These are phyloP conservation scores for Mariannaea sp. DNA, from an alignment of 2,329 filamentous ascomycete genomes.

Conservation along the genomic window DNA sequence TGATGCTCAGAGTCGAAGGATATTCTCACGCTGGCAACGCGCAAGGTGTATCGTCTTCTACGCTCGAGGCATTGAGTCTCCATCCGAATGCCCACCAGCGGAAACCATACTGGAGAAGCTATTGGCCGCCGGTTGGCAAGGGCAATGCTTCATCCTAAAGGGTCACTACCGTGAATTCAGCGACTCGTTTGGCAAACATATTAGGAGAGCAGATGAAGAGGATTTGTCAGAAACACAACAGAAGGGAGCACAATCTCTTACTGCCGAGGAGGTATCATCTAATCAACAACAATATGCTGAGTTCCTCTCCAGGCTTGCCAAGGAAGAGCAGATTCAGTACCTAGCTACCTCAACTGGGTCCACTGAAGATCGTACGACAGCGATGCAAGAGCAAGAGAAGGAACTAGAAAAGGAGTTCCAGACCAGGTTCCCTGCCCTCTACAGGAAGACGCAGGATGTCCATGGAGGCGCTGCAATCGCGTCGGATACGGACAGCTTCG, in stretches of 20 bases:
- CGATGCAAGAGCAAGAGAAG: conserved; percentile 52
- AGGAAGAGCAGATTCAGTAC: conserved; percentile 47
- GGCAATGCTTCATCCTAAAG: conserved; percentile 59
- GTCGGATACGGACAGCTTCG: conserved; percentile 46
- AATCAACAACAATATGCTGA: conserved; percentile 49
- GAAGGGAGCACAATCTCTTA: conserved; percentile 17
- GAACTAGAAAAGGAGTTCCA: conserved; percentile 57
- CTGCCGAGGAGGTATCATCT: conserved; percentile 29
- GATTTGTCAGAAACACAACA: conserved; percentile 47
- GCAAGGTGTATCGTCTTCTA: conserved; percentile 59
- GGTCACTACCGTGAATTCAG: conserved; percentile 62
- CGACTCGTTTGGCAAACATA: conserved; percentile 56
- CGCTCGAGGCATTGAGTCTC: conserved; percentile 53
- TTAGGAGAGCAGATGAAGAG: conserved; percentile 48
- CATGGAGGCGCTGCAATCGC: conserved; percentile 36
- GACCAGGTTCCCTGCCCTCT: conserved; percentile 50
- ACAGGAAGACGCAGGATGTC: conserved; percentile 50
- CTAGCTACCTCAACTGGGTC: conserved; percentile 46
- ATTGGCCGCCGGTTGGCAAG: conserved; percentile 53
- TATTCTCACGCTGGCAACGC: conserved; percentile 53
- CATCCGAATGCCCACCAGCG: conserved; percentile 57
- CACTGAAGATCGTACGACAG: conserved; percentile 47
- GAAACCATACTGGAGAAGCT: conserved; percentile 52
- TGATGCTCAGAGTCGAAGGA: conserved; percentile 53
- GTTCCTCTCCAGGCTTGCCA: conserved; percentile 51